Conservation (phyloP, 164 flowering plant species). For the Dillenia turbinata region DNA sequence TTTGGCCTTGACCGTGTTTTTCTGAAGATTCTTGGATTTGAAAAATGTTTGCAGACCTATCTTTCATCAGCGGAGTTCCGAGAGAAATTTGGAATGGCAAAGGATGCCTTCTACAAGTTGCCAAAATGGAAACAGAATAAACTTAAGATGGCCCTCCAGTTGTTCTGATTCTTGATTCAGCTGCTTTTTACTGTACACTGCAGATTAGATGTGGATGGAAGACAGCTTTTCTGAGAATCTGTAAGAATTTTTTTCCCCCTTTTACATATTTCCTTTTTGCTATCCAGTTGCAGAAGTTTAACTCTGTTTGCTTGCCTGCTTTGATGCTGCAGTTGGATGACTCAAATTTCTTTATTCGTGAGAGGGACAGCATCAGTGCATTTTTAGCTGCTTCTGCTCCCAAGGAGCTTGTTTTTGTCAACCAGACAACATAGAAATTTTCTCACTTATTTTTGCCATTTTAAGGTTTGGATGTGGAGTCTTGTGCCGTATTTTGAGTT, state of each 20-base stretch:
- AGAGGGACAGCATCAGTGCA: slow-evolving; percentile 72
- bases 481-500: slow-evolving; percentile 8
- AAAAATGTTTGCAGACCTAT: slow-evolving; percentile 53
- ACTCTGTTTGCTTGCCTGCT: slow-evolving; percentile 5
- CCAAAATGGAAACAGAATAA: slow-evolving; percentile 99
- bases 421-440: slow-evolving; percentile 14
- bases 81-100: slow-evolving; percentile 86
- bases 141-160: slow-evolving; percentile 85
- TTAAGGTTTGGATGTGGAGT: slow-evolving; percentile 25
- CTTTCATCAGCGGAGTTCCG: slow-evolving; percentile 79
- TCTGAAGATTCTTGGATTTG: slow-evolving; percentile 10
- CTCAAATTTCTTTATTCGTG: slow-evolving; percentile 17
- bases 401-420: slow-evolving; percentile 33
- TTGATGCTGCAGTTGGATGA: slow-evolving; percentile 24
- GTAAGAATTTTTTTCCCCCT: slow-evolving; percentile 22
- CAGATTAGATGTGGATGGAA: slow-evolving; percentile 27
- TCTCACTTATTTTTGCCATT: slow-evolving; percentile 19
- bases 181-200: slow-evolving; percentile 19
- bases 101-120: slow-evolving; percentile 80
- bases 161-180: slow-evolving; percentile 46
- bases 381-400: slow-evolving; percentile 93
- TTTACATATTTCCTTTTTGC: neutral
- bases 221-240: slow-evolving; percentile 25
- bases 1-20: neutral
- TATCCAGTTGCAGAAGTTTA: no score